phyloP scores from a whole-genome alignment of 192 early-diverging fungal genomes.

The Helicostylum pulchrum region DNA sequence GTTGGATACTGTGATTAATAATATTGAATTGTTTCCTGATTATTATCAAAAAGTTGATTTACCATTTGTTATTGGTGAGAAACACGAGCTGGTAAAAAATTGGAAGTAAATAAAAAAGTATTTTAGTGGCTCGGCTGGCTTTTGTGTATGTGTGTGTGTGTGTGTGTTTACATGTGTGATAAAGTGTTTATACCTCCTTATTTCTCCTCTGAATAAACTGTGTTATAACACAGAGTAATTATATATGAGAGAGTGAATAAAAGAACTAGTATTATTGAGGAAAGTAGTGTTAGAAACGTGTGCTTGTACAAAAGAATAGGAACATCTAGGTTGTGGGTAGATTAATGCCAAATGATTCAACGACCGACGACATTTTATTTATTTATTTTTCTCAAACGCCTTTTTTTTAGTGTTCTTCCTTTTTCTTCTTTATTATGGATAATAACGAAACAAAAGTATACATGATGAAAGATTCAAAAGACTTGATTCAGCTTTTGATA shows the following conservation, averaged over 20 bases:
- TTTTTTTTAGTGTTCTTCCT: slow-evolving; percentile 8
- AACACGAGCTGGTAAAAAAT: slow-evolving; percentile 15
- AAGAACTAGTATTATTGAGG: no score
- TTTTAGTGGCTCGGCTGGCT: not conserved
- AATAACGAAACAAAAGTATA: not conserved
- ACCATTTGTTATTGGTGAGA: slow-evolving; percentile 57
- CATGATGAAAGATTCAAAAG: not conserved
- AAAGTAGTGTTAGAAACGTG: no score
- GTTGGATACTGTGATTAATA: slow-evolving; percentile 61
- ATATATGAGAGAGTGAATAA: no score
- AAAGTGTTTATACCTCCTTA: no score
- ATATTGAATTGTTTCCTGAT: slow-evolving; percentile 27
- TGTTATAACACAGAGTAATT: no score
- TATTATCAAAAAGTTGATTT: slow-evolving; percentile 67
- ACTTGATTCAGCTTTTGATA: not conserved
- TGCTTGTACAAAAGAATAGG: no score
- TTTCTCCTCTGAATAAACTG: no score
- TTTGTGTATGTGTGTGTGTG: not conserved
- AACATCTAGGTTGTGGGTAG: no score
- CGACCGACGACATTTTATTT: not conserved
- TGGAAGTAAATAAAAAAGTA: not conserved
- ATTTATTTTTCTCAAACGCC: not conserved
- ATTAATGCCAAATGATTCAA: no score
- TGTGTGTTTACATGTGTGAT: no score
- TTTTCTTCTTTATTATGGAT: not conserved